Conservation (phyloP, 345 rosid genomes). For the Arabis hirsuta region DNA sequence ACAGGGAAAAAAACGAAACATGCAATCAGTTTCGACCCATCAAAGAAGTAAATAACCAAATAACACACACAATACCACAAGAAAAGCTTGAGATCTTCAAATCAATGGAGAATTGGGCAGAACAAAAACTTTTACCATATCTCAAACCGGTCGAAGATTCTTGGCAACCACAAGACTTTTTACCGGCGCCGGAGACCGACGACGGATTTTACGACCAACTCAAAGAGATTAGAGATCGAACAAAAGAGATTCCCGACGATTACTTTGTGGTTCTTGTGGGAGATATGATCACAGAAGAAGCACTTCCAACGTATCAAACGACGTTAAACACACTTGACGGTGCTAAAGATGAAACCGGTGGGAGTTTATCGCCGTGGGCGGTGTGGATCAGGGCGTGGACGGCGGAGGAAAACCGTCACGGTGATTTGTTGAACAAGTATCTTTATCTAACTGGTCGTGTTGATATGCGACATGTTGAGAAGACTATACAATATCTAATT, state of each 20-base stretch:
- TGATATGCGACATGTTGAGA: slow-evolving; percentile 63
- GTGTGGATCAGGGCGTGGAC: slow-evolving; percentile 67
- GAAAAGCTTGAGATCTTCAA: slow-evolving; percentile 66
- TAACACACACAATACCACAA: slow-evolving; percentile 49
- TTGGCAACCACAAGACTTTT: slow-evolving; percentile 73
- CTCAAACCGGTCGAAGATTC: slow-evolving; percentile 64
- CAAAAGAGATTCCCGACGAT: slow-evolving; percentile 48
- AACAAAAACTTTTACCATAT: slow-evolving; percentile 48
- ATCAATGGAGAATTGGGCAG: slow-evolving; percentile 52
- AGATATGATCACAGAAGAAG: slow-evolving; percentile 76
- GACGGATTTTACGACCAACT: slow-evolving; percentile 52
- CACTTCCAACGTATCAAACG: slow-evolving; percentile 81
- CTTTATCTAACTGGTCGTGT: slow-evolving; percentile 62
- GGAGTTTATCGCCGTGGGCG: slow-evolving; percentile 57
- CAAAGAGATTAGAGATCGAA: slow-evolving; percentile 52
- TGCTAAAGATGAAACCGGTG: slow-evolving; percentile 44
- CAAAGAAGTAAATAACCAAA: slow-evolving; percentile 42
- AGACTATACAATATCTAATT: slow-evolving; percentile 53
- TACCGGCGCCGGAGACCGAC: slow-evolving; percentile 54
- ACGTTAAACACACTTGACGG: slow-evolving; percentile 77
- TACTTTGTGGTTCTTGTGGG: slow-evolving; percentile 49
- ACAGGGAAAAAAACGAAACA: slow-evolving; percentile 25
- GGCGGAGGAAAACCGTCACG: slow-evolving; percentile 69
- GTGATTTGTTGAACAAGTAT: slow-evolving; percentile 65
- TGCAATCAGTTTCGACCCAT: slow-evolving; percentile 40